Conservation (phyloP, 2,329 filamentous ascomycete genomes). For the Fusarium mangiferae region DNA sequence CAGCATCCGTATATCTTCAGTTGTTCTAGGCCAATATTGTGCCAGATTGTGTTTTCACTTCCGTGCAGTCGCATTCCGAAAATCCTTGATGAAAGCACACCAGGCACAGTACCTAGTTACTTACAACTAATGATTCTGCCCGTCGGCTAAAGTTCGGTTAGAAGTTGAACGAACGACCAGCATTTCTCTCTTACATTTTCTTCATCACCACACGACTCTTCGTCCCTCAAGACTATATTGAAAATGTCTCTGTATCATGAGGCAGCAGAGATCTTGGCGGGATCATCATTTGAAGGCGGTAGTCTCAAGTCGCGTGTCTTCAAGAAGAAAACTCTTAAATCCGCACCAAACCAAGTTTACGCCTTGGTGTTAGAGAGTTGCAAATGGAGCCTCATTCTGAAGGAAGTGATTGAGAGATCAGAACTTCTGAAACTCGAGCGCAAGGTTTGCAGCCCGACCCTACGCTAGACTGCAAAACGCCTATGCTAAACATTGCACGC, state of each 20-base stretch:
- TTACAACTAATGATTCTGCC: constrained; percentile 8
- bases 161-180: constrained; percentile 3
- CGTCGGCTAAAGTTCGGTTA: constrained; percentile 33
- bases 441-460: constrained; percentile 68
- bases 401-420: constrained; percentile 87
- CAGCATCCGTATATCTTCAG: neutral
- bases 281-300: constrained; percentile 66
- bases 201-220: constrained; percentile 1
- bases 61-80: neutral
- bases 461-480: neutral
- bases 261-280: constrained; percentile 78
- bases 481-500: neutral
- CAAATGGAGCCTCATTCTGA: constrained; percentile 89
- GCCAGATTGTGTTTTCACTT: neutral
- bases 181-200: constrained; percentile 29
- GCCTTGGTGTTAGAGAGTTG: constrained; percentile 86
- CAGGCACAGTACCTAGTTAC: neutral
- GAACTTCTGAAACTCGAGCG: constrained; percentile 81
- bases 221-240: neutral
- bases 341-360: constrained; percentile 83
- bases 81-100: neutral
- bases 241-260: constrained; percentile 96
- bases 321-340: constrained; percentile 77
- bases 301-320: constrained; percentile 91
- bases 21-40: too few relatives aligned